Percentiles rank a stretch among this genome's conserved stretches.
These are phyloP conservation scores for Globisporangium cederbergense DNA, from an alignment of 352 stramenopile genomes.

Conservation along the genomic window DNA sequence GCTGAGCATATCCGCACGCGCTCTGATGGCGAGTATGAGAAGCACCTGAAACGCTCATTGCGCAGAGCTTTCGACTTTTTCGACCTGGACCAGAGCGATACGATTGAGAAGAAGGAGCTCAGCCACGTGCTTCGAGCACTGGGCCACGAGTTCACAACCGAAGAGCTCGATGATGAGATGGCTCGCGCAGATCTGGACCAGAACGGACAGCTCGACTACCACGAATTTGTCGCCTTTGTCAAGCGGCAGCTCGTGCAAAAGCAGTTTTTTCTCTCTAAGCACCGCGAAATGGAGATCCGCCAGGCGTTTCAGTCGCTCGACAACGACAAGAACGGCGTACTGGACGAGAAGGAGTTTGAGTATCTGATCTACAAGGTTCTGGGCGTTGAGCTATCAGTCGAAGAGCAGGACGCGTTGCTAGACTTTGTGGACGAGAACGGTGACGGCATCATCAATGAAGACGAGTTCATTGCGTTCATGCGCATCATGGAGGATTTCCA, in stretches of 20 bases:
- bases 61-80: constrained; percentile 78
- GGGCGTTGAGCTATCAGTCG: constrained; percentile 65
- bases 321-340: constrained; percentile 53
- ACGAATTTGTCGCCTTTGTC: constrained; percentile 73
- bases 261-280: constrained; percentile 49
- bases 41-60: constrained; percentile 54
- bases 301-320: constrained; percentile 70
- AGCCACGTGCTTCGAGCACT: constrained; percentile 61
- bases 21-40: constrained; percentile 64
- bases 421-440: constrained; percentile 66
- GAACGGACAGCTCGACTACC: constrained; percentile 69
- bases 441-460: constrained; percentile 59
- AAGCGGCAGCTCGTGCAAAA: constrained; percentile 57
- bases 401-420: constrained; percentile 66
- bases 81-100: constrained; percentile 62
- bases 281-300: constrained; percentile 71
- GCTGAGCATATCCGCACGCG: constrained; percentile 21
- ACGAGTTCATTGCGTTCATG: constrained; percentile 77
- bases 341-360: constrained; percentile 76
- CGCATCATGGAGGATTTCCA: constrained; percentile 59
- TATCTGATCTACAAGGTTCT: constrained; percentile 73
- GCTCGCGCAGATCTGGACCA: constrained; percentile 49
- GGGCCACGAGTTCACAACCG: constrained; percentile 63
- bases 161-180: constrained; percentile 68
- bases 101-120: constrained; percentile 70